Conservation (phyloP, 768 basidiomycete species). For the Hericium alpestre region DNA sequence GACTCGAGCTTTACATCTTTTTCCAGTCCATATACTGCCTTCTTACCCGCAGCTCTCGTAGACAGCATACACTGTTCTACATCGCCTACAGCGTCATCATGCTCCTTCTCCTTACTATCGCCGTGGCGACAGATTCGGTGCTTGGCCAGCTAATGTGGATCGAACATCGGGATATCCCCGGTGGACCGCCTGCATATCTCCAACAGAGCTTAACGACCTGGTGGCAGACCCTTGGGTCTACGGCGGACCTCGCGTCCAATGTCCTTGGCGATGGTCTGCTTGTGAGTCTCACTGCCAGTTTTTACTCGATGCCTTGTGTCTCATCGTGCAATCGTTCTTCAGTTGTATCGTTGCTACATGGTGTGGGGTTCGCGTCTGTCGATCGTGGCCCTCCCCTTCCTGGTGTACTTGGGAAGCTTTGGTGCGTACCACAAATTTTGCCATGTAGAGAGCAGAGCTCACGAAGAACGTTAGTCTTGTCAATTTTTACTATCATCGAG, state of each 20-base stretch:
- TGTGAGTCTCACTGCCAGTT: not conserved
- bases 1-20: constrained; percentile 1
- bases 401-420: not conserved
- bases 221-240: not conserved
- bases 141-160: constrained; percentile 4
- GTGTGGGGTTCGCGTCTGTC: constrained; percentile 3
- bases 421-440: not conserved
- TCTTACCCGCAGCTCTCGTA: not conserved
- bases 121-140: constrained; percentile 17
- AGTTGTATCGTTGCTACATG: constrained; percentile 5
- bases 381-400: not conserved
- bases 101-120: constrained; percentile 18
- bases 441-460: not conserved
- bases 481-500: not conserved
- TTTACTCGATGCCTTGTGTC: not conserved
- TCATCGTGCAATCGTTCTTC: not conserved
- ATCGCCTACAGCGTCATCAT: constrained; percentile 14
- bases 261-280: constrained; percentile 4
- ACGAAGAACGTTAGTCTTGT: not conserved
- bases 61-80: constrained; percentile 11
- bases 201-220: not conserved
- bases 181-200: constrained; percentile 6
- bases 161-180: constrained; percentile 9
- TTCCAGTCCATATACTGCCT: constrained; percentile 1
- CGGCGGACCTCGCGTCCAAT: constrained; percentile 7